Evolutionary conservation across 192 early-diverging fungal species (phyloP).

Genomic region (Entomortierella chlamydospora): DNA sequence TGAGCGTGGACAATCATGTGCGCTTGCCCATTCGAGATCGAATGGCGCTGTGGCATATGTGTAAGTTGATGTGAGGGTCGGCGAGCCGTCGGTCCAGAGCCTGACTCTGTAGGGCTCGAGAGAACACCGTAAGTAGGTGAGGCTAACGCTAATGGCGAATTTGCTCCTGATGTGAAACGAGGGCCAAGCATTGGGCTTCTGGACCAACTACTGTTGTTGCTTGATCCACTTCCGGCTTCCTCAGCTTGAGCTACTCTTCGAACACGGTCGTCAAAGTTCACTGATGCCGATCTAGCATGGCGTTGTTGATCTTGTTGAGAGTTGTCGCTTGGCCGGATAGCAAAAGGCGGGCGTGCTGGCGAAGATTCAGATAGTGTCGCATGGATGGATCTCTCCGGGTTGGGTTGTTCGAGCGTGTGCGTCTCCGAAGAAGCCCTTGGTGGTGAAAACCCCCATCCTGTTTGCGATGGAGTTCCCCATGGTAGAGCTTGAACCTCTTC

Average conservation of each 20-base stretch:
- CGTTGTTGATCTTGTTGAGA: constrained; percentile 35
- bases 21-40: constrained; percentile 36
- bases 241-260: constrained; percentile 21
- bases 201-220: constrained; percentile 43
- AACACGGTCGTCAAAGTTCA: constrained; percentile 51
- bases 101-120: constrained; percentile 1
- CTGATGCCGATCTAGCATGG: constrained; percentile 31
- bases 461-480: constrained; percentile 50
- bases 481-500: constrained; percentile 28
- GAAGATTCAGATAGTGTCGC: constrained; percentile 9
- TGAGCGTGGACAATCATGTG: constrained; percentile 15
- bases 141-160: constrained; percentile 25
- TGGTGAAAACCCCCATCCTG: constrained; percentile 53
- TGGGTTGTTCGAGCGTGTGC: constrained; percentile 12
- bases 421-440: constrained; percentile 16
- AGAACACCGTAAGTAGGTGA: constrained; percentile 15
- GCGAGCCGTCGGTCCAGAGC: not conserved
- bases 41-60: constrained; percentile 35
- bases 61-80: constrained; percentile 26
- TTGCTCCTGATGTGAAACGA: constrained; percentile 35
- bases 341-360: constrained; percentile 4
- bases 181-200: constrained; percentile 42
- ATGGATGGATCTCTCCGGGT: not conserved
- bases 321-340: constrained; percentile 1
- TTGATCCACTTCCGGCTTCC: constrained; percentile 6